Evolutionary conservation across 2,329 filamentous ascomycete genomes (phyloP), one percentile per base, ranked within the genome.

Genomic region (Trichoderma sp.): DNA sequence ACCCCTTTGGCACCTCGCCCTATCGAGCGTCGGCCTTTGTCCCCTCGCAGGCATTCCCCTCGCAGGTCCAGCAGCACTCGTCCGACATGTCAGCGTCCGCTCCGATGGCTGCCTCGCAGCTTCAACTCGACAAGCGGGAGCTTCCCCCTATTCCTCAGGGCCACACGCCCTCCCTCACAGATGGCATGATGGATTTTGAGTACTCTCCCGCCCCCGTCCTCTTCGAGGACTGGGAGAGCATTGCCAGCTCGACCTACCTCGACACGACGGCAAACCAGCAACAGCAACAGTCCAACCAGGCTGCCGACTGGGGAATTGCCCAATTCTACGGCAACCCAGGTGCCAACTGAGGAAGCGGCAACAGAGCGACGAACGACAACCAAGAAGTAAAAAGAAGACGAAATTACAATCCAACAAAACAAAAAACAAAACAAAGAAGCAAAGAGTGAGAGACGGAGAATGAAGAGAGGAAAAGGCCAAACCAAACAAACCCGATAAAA

Each of bases 151-250:
- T 73, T 14, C 70, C 70, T 7, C 69, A 68, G 12, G 43, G 69
- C 54, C 72, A 73, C 19, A 67, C 59, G 15, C 67, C 71, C 14
- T 71, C 69, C 12, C 57, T 67, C 12, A 68, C 67, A 21, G 75
- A 77, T 30, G 69, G 71, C 10, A 74, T 78, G 69, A 80, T 81
- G 77, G 78, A 80, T 51, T 80, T 80, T 69, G 78, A 81, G 60
- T 80, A 78, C 67, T 77, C 78, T 34, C 73, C 78, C 3, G 72
- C 73, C 3, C 72, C 74, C 7, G 73, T 78, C 39, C 72, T 76
- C 10, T 79, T 80, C 51, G 76, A 79, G 2, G 78, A 79, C 66
- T 81, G 79, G 79, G 78, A 78, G 63, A 76, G 72, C 63, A 73
- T 80, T 34, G 69, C 74, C 26, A 74, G 75, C 24, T 71, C 75